phyloP scores from a whole-genome alignment of 257 asterid genomes.

The Fraxinus quadrangulata region DNA sequence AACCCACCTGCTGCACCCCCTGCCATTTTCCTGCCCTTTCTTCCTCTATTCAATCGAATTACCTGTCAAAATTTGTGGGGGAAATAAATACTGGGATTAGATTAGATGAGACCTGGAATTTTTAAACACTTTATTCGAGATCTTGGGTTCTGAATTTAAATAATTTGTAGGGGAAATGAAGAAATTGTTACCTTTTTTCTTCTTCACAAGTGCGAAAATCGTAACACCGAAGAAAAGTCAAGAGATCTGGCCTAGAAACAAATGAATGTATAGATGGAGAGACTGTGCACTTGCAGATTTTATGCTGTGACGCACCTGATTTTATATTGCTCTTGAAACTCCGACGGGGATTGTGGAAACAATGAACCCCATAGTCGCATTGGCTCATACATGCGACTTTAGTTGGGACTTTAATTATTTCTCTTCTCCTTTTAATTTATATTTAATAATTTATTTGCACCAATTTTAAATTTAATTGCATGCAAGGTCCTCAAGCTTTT shows the following conservation, averaged over 20 bases:
- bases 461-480: too few relatives aligned
- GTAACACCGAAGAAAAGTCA: conserved; percentile 28
- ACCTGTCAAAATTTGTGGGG: conserved; percentile 7
- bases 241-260: conserved; percentile 48
- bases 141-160: conserved; percentile 18
- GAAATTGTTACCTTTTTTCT: conserved; percentile 21
- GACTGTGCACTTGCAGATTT: conserved; percentile 24
- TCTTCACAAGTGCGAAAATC: conserved; percentile 24
- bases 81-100: conserved; percentile 31
- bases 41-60: conserved; percentile 33
- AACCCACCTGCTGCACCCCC: conserved; percentile 98
- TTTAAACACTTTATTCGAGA: conserved; percentile 32
- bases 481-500: too few relatives aligned
- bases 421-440: background rate
- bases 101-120: conserved; percentile 33
- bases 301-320: conserved; percentile 31
- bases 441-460: background rate
- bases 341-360: conserved; percentile 1
- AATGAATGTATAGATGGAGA: conserved; percentile 21
- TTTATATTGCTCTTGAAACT: conserved; percentile 12
- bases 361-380: background rate
- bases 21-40: conserved; percentile 52
- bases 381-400: background rate
- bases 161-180: background rate
- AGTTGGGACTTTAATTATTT: background rate